Base-by-base conservation (phyloP, 1,284 basidiomycete genomes). In the Malassezia yamatoensis region DNA sequence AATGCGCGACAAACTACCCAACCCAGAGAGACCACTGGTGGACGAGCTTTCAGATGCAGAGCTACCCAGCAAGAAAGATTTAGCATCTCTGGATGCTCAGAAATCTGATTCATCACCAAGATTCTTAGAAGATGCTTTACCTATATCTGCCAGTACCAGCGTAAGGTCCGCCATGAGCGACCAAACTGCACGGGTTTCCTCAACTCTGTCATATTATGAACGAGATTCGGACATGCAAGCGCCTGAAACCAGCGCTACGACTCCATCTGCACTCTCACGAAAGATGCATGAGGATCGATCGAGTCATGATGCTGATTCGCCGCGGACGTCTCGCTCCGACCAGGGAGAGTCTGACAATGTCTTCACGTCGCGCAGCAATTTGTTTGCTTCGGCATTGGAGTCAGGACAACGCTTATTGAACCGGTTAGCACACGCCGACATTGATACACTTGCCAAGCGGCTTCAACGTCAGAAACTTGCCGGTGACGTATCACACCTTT, bases 381-480 rank as follows among this genome's bases (percentile, higher is more conserved):
- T 67, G 49, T 77, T 89, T 32, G 77, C 82, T 42, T 75, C 78
- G 9, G 77, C 94, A 18, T 76, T 91, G 49, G 88, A 91, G 38
- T 84, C 85, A 61, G 78, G 86, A 50, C 76, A 79, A 29, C 78
- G 81, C 24, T 77, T 94, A 11, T 79, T 88, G 49, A 81, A 79
- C 51, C 83, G 85, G 16, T 80, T 96, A 61, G 78, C 81, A 15
- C 83, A 86, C 61, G 85, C 90, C 1, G 91, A 98, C 65, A 85
- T 91, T 1, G 80, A 86, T 29, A 90, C 89, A 0, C 79, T 98
- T 38, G 87, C 87, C 41, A 86, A 86, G 56, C 83, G 93, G 13
- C 79, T 98, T 41, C 93, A 90, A 76, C 85, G 90, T 44, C 93
- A 96, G 64, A 83, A 91, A 67, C 80, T 96, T 2, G 77, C 87